These are phyloP conservation scores for Aspergillus costaricaensis DNA, from an alignment of 2,329 filamentous ascomycete genomes.

Conservation along the genomic window DNA sequence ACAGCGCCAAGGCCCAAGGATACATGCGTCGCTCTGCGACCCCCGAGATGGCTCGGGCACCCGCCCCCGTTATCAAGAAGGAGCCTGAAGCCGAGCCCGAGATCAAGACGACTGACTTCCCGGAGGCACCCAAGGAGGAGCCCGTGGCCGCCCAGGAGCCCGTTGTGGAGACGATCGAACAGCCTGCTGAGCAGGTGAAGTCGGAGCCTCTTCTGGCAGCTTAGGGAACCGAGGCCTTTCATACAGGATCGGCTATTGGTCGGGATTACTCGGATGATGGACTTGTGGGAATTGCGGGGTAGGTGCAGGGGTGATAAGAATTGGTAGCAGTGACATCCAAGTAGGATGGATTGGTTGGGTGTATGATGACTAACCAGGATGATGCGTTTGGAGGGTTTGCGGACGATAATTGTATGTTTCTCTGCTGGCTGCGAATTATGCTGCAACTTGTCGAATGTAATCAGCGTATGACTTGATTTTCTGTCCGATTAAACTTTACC, in stretches of 20 bases:
- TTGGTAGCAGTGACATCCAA: neutral
- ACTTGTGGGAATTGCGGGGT: neutral
- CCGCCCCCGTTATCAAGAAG: slow-evolving; percentile 27
- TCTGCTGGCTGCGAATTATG: neutral
- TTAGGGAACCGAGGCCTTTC: neutral
- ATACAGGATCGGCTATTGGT: neutral
- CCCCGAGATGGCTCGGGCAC: slow-evolving; percentile 34
- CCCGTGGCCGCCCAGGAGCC: slow-evolving; percentile 22
- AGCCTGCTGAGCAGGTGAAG: slow-evolving; percentile 31
- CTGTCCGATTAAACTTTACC: neutral
- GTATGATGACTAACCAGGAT: neutral
- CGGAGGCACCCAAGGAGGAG: slow-evolving; percentile 47
- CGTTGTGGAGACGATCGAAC: slow-evolving; percentile 28
- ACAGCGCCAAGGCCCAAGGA: slow-evolving; percentile 62
- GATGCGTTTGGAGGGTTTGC: neutral
- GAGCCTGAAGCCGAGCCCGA: slow-evolving; percentile 42
- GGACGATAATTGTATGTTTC: neutral
- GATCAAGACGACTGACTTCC: slow-evolving; percentile 54
- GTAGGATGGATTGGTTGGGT: neutral
- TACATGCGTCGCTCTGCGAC: slow-evolving; percentile 47
- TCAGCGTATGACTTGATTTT: neutral
- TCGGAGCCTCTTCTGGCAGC: slow-evolving; percentile 38
- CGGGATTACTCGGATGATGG: neutral
- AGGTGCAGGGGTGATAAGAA: no score
- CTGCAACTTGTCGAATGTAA: neutral